Evolutionary conservation across 176 grass and related monocot genomes (phyloP).

Genomic region (Saccharum officinarum): DNA sequence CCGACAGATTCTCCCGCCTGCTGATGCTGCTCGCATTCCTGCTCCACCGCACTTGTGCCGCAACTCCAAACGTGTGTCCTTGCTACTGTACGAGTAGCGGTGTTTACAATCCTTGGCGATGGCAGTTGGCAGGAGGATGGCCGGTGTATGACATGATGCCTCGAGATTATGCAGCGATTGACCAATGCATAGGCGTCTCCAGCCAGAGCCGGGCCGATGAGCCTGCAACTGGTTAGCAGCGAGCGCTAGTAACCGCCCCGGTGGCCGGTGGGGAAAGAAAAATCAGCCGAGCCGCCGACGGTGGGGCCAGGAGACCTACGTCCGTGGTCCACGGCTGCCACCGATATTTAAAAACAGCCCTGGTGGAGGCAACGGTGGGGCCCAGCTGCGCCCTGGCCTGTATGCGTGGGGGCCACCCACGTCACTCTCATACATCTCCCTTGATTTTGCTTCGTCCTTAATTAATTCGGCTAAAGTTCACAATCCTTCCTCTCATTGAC

Average conservation of each 20-base stretch:
- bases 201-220: too few species aligned
- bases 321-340: conserved; percentile 62
- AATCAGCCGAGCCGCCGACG: conserved; percentile 16
- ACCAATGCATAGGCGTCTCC: too few species aligned
- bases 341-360: conserved; percentile 58
- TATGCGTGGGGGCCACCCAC: conserved; percentile 19
- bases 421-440: conserved; percentile 14
- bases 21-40: neutral
- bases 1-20: conserved; percentile 11
- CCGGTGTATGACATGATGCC: neutral
- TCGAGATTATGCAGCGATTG: too few species aligned
- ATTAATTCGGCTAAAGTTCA: neutral
- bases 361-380: conserved; percentile 38
- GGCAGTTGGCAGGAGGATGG: too few species aligned
- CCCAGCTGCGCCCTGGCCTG: neutral
- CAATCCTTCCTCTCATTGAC: too few species aligned
- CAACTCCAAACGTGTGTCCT: neutral
- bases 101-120: neutral
- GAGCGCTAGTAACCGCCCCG: neutral
- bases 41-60: neutral
- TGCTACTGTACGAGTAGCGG: neutral
- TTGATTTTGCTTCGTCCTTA: neutral
- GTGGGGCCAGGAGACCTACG: conserved; percentile 18
- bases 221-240: too few species aligned
- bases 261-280: too few species aligned